Evolutionary conservation across 805 yeast genomes (phyloP), one percentile per base, ranked within the genome.

Genomic region (Komagataella ulmi): DNA sequence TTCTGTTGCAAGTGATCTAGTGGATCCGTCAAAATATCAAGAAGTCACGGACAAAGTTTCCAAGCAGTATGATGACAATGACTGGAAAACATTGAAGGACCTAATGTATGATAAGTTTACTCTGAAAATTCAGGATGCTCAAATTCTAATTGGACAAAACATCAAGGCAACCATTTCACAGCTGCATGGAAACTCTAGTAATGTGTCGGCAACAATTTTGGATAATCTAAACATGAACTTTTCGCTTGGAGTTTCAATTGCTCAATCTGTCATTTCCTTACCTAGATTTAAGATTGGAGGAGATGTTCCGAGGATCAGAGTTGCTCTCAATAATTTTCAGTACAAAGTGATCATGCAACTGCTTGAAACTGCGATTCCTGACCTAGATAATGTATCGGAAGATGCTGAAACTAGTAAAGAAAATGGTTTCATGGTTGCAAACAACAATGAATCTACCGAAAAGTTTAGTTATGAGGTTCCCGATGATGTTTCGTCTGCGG

Each of bases 21-120:
- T 82, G 3, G 86, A 85, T 48, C 80, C 79, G 56, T 74, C 77
- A 3, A 79, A 78, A 48, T 75, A 89, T 24, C 81, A 82, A 50
- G 81, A 81, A 53, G 78, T 89, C 48, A 87, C 82, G 60, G 71
- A 80, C 23, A 79, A 86, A 60, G 72, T 73, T 6, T 69, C 75
- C n/a, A 65, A 66, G 21, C 68, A 67, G 54, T 84, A 83, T 60
- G 68, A 76, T 1, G 73, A 69, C 2, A 79, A 76, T 2, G 97
- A 91, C 59, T 91, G 95, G 86, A 76, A 80, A 17, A 73, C 76
- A 44, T 70, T 90, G 55, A 85, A 81, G 55, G 75, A 84, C 10
- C 75, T 88, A 58, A 85, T 93, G 93, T 93, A 88, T 65, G 99
- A 93, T 68, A 80, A 84, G 61, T 93, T 88, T 66, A 78, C 80